phyloP scores from a whole-genome alignment of 805 yeast species.

The Lachancea mirantina region DNA sequence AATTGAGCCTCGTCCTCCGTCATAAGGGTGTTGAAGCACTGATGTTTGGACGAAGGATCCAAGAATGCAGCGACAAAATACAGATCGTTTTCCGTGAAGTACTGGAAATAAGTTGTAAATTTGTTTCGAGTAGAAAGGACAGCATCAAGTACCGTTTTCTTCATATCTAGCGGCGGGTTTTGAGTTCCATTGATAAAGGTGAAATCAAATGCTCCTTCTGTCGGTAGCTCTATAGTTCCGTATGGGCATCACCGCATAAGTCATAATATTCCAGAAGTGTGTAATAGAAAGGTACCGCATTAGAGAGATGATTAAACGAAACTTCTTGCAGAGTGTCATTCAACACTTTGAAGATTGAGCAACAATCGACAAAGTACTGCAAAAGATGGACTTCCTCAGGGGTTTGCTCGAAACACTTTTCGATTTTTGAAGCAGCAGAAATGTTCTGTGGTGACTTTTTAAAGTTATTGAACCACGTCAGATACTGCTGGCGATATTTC shows the following conservation, averaged over 20 bases:
- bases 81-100: slow-evolving; percentile 2
- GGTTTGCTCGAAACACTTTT: not conserved
- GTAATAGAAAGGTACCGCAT: slow-evolving; percentile 4
- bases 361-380: slow-evolving; percentile 6
- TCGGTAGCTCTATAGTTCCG: not conserved
- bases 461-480: not conserved
- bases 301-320: slow-evolving; percentile 1
- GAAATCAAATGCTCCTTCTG: slow-evolving; percentile 2
- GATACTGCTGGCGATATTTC: slow-evolving; percentile 2
- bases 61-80: slow-evolving; percentile 7
- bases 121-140: slow-evolving; percentile 1
- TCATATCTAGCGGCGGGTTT: slow-evolving; percentile 3
- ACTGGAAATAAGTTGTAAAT: slow-evolving; percentile 5
- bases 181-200: slow-evolving; percentile 7
- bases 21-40: slow-evolving; percentile 1
- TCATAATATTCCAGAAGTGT: slow-evolving; percentile 4
- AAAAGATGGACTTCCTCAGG: slow-evolving; percentile 2
- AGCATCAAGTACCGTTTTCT: slow-evolving; percentile 6
- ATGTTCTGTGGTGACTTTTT: not conserved
- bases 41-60: slow-evolving; percentile 8
- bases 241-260: slow-evolving; percentile 1
- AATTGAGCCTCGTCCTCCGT: slow-evolving; percentile 1
- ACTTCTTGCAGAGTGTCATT: slow-evolving; percentile 2
- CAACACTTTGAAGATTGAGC: slow-evolving; percentile 4
- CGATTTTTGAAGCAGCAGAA: slow-evolving; percentile 3